phyloP scores from a whole-genome alignment of 2,329 filamentous ascomycete genomes.

The Fusarium brevicatenulatum region DNA sequence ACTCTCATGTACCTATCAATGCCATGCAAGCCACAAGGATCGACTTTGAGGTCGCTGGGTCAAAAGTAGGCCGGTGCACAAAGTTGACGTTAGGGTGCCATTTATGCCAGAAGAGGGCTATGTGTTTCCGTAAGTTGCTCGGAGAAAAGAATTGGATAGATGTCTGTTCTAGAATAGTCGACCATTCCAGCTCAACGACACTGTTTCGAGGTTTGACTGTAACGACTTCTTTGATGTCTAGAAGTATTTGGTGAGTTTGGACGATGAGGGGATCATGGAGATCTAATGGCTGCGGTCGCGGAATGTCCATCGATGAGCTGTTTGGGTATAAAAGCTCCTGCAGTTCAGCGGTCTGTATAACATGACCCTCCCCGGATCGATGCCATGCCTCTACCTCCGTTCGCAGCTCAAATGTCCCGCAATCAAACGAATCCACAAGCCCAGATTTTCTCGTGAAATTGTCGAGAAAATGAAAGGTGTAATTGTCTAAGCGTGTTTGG shows the following conservation, averaged over 20 bases:
- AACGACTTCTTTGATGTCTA: not conserved
- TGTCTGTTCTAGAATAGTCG: not conserved
- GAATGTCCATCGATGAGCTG: too few species aligned
- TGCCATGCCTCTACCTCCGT: not conserved
- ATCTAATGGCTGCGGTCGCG: not conserved
- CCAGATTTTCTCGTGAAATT: not conserved
- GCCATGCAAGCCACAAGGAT: not conserved
- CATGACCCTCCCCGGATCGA: too few species aligned
- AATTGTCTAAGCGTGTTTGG: not conserved
- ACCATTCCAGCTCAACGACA: not conserved
- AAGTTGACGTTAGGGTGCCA: conserved; percentile 8
- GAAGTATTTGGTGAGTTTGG: not conserved
- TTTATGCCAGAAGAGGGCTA: not conserved
- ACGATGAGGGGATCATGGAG: not conserved
- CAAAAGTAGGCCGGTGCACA: not conserved
- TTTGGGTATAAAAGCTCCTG: not conserved
- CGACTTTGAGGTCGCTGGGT: not conserved
- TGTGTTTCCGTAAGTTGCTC: not conserved
- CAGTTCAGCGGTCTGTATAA: not conserved
- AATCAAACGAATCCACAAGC: not conserved
- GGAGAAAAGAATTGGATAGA: not conserved
- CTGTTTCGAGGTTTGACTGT: not conserved
- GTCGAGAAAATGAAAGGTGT: conserved; percentile 1
- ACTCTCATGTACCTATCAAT: not conserved
- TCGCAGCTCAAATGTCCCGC: not conserved